Percentiles rank a stretch among this genome's conserved stretches.
Evolutionary conservation across 2,329 filamentous ascomycete species (phyloP).

Genomic region (Hyphodiscus sp.): DNA sequence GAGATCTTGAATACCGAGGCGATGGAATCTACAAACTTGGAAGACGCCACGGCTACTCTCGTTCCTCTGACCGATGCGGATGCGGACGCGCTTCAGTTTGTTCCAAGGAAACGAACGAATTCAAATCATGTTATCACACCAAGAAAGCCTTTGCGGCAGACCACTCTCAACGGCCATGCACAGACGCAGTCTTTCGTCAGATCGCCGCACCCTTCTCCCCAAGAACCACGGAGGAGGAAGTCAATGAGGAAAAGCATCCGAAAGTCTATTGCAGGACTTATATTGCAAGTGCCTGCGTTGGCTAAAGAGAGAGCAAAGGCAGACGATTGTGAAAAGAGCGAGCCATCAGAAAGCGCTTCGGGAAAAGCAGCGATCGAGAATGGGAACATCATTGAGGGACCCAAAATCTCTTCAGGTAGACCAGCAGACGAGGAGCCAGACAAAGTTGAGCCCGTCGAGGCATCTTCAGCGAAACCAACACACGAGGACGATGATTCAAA

Average conservation of each 20-base stretch:
- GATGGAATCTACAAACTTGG: background rate
- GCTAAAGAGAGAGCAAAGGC: no score
- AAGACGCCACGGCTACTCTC: background rate
- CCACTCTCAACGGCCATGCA: conserved; percentile 3
- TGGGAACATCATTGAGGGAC: no score
- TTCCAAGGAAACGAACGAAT: conserved; percentile 30
- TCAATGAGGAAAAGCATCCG: conserved; percentile 19
- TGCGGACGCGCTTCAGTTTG: conserved; percentile 15
- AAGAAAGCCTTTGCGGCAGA: conserved; percentile 21
- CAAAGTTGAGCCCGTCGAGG: background rate
- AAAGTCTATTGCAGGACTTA: background rate
- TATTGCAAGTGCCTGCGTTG: background rate
- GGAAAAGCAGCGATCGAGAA: no score
- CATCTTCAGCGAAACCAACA: background rate
- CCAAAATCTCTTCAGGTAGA: no score
- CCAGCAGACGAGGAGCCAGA: background rate
- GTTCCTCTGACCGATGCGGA: conserved; percentile 1
- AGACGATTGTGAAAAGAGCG: no score
- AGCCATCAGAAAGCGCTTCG: no score
- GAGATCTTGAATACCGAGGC: background rate
- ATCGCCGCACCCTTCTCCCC: background rate
- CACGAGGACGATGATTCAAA: background rate
- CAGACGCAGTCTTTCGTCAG: background rate
- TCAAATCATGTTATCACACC: conserved; percentile 28
- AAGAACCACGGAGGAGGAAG: conserved; percentile 17